Conservation (phyloP, 352 stramenopile genomes). For the Thraustotheca clavata region DNA sequence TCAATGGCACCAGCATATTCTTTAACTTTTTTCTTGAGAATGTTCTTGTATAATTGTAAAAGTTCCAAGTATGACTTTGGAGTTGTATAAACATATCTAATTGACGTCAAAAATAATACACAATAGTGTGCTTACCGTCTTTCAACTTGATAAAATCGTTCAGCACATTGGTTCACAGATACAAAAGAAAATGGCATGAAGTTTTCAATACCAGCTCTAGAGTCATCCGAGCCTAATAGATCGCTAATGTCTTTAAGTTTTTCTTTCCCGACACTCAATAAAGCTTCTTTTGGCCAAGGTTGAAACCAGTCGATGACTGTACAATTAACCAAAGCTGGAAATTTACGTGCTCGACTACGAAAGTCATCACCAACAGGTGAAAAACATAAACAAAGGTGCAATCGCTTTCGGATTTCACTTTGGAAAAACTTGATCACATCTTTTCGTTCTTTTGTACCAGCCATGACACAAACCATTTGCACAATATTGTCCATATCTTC, state of each 20-base stretch:
- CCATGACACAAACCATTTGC: conserved; percentile 68
- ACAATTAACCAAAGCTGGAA: conserved; percentile 93
- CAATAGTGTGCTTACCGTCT: conserved; percentile 39
- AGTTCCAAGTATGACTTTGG: conserved; percentile 94
- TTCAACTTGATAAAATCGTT: conserved; percentile 87
- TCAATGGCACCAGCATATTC: conserved; percentile 86
- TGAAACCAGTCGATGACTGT: conserved; percentile 95
- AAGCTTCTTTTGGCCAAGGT: conserved; percentile 89
- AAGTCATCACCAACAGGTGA: conserved; percentile 94
- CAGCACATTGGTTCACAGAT: conserved; percentile 87
- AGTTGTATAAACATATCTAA: conserved; percentile 85
- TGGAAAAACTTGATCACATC: conserved; percentile 95
- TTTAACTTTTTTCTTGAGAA: conserved; percentile 87
- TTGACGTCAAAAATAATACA: background rate
- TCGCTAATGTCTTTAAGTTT: conserved; percentile 82
- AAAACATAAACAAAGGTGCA: conserved; percentile 94
- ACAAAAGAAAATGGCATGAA: conserved; percentile 96
- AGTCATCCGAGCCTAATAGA: conserved; percentile 71
- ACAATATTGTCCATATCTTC: conserved; percentile 94
- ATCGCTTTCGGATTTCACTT: conserved; percentile 88
- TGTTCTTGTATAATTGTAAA: conserved; percentile 91
- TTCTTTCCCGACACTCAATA: conserved; percentile 86
- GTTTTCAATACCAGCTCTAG: conserved; percentile 83
- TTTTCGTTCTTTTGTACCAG: conserved; percentile 80
- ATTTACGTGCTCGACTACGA: conserved; percentile 88